Evolutionary conservation across 352 stramenopile genomes (phyloP).

Genomic region (Elongisporangium prolatum): DNA sequence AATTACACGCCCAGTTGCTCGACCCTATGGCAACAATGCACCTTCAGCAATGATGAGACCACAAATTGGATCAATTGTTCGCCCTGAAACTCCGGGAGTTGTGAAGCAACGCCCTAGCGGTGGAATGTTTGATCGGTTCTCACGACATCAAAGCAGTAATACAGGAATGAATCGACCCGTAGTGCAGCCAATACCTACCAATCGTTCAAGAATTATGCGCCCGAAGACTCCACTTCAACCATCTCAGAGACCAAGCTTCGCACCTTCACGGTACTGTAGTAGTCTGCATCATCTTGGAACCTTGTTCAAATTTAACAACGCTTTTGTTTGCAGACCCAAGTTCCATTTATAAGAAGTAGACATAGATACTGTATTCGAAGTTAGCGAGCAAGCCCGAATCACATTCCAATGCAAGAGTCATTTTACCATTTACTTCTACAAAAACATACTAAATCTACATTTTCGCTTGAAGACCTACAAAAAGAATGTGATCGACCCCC

Average conservation of each 20-base stretch:
- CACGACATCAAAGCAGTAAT: constrained; percentile 51
- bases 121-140: constrained; percentile 62
- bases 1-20: constrained; percentile 31
- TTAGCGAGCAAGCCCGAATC: too few species aligned
- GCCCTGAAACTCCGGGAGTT: constrained; percentile 28
- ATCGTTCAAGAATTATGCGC: constrained; percentile 50
- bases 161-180: constrained; percentile 19
- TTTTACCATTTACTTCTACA: too few species aligned
- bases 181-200: constrained; percentile 32
- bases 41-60: constrained; percentile 21
- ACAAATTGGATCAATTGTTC: not conserved
- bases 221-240: constrained; percentile 70
- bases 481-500: too few species aligned
- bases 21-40: constrained; percentile 17
- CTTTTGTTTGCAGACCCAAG: constrained; percentile 14
- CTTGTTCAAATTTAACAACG: not conserved
- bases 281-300: not conserved
- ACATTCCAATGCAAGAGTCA: too few species aligned
- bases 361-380: too few species aligned
- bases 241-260: constrained; percentile 51
- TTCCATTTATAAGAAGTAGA: constrained; percentile 32
- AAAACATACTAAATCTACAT: too few species aligned
- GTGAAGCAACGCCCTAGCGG: constrained; percentile 41
- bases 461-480: too few species aligned
- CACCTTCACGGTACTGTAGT: constrained; percentile 53